These are phyloP conservation scores for Coelastrella sp. DNA, from an alignment of 139 green algal species.

Conservation along the genomic window DNA sequence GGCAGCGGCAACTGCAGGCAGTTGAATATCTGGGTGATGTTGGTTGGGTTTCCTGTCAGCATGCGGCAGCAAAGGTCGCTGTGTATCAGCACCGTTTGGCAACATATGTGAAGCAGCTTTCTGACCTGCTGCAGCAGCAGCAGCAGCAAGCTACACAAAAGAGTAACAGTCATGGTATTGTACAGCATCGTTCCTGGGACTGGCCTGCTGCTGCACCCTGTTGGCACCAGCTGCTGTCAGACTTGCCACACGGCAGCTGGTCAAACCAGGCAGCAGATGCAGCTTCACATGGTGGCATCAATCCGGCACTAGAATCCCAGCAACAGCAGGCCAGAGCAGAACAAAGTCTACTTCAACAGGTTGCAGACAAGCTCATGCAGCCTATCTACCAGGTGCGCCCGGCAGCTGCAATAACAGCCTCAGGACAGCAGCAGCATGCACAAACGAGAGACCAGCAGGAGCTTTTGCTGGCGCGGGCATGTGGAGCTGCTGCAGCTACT, in stretches of 20 bases:
- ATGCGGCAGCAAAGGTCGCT: background rate
- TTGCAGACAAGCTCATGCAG: background rate
- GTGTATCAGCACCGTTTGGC: background rate
- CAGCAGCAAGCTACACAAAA: background rate
- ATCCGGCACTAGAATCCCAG: background rate
- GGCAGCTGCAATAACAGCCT: background rate
- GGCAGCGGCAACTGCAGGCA: background rate
- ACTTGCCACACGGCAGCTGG: background rate
- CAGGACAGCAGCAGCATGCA: background rate
- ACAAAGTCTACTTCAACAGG: background rate
- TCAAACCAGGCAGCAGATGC: background rate
- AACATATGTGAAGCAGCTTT: background rate
- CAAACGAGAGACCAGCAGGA: background rate
- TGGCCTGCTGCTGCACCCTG: background rate
- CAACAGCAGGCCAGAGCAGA: background rate
- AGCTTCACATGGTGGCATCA: background rate
- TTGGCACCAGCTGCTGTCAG: constrained; percentile 13
- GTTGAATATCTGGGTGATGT: background rate
- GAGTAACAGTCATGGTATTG: no score
- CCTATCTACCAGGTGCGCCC: background rate
- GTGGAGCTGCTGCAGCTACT: background rate
- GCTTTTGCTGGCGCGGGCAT: background rate
- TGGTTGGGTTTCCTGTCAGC: background rate
- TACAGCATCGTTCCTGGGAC: background rate
- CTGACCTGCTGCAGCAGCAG: background rate